Base-by-base conservation (phyloP, 2,329 filamentous ascomycete species). In the Microsporum ferrugineum region DNA sequence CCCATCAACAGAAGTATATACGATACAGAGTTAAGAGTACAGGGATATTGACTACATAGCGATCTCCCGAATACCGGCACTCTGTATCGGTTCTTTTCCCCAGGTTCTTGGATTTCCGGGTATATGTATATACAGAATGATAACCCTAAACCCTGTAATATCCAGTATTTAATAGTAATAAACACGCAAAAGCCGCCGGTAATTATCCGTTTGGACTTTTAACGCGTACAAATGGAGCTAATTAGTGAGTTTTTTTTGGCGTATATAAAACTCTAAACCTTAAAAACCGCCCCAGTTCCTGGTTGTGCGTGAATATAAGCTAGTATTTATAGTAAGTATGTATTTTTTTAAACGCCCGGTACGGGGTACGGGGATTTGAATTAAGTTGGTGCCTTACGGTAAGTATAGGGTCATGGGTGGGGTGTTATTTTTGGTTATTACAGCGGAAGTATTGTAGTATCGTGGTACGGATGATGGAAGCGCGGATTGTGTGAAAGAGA, bases 331-430 rank as follows among this genome's bases (percentile, higher is more conserved):
- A 36, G 34, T 43, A 43, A 43, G 39, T 43, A 43, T 12, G 39
- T 43, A 43, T 43, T 43, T 43, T 43, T 39, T 41, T 17, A 43
- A 33, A 34, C 49, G 31, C 27, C 47, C 27, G 47, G 29, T 53
- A 33, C 27, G 27, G 47, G 23, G 27, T 29, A 29, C 47, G 2
- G 47, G 27, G 29, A 31, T n/a, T 23, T 14, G 7, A n/a, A 53
- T 53, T 53, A 34, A 34, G 49, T 53, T 53, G 49, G 49, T 53
- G 17, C 49, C 49, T 53, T 53, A 53, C 49, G 49, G 49, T 53
- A 53, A 53, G 27, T 33, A 53, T 53, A 53, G 49, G 33, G 49
- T 27, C 49, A 34, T 53, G 49, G 49, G 49, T 53, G 49, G 49
- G 27, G 49, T 43, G 39, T 43, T 43, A 53, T 53, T 23, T 31